phyloP scores from a whole-genome alignment of 2,329 filamentous ascomycete species.

The Neopestalotiopsis sp. region DNA sequence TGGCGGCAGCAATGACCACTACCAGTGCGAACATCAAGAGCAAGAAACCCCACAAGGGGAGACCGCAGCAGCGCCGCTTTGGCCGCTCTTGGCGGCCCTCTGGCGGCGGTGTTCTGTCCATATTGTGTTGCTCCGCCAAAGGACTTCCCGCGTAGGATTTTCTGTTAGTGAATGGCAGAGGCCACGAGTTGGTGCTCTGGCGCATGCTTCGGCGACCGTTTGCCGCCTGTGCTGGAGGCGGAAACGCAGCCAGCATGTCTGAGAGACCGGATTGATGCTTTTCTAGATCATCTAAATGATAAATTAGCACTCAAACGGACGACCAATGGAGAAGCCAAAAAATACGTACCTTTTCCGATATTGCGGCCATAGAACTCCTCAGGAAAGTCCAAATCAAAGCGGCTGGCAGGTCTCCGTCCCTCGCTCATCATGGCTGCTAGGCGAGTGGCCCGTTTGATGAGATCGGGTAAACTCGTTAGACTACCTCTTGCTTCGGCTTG shows the following conservation, averaged over 20 bases:
- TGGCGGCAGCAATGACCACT: slow-evolving; percentile 76
- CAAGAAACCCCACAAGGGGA: slow-evolving; percentile 81
- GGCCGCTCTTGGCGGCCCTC: neutral
- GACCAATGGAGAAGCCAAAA: neutral
- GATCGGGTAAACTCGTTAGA: slow-evolving; percentile 87
- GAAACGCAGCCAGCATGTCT: slow-evolving; percentile 70
- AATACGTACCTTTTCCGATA: slow-evolving; percentile 42
- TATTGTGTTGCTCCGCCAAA: neutral
- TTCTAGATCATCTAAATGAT: slow-evolving; percentile 39
- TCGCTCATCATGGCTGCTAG: slow-evolving; percentile 87
- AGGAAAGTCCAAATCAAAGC: slow-evolving; percentile 58
- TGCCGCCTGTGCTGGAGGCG: slow-evolving; percentile 60
- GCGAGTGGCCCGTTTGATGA: slow-evolving; percentile 86
- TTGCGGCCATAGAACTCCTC: slow-evolving; percentile 46
- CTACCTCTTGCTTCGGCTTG: slow-evolving; percentile 85
- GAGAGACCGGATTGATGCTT: slow-evolving; percentile 60
- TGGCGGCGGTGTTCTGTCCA: neutral
- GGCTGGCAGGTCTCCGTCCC: slow-evolving; percentile 69
- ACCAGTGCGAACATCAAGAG: slow-evolving; percentile 68
- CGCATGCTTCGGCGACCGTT: slow-evolving; percentile 43
- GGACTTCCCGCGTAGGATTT: slow-evolving; percentile 26
- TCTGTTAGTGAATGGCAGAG: slow-evolving; percentile 41
- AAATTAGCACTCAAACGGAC: slow-evolving; percentile 21
- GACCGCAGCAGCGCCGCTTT: slow-evolving; percentile 77
- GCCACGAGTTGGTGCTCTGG: slow-evolving; percentile 57